Base-by-base conservation (phyloP, 306 rosid species). In the Corylus heterophylla region DNA sequence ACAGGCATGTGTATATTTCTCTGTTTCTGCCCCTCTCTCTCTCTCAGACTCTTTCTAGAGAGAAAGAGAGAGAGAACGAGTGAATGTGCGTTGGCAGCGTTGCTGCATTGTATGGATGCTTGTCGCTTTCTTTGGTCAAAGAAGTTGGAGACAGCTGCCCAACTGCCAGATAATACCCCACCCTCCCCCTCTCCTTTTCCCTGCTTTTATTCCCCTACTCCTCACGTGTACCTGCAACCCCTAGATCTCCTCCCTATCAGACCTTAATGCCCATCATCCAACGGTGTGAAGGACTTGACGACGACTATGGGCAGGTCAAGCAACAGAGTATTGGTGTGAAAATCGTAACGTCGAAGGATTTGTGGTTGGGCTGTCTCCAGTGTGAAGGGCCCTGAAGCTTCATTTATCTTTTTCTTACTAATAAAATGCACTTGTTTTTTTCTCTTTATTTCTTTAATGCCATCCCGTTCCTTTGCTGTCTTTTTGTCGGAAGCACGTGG, bases 111-210 rank as follows among this genome's bases (percentile, higher is more conserved):
- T 7, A 25, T 9, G 56, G 47, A 51, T 22, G 39, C 29, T 52
- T 52, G 61, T 74, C 78, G 48, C 79, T 64, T 84, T 80, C 69
- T 84, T 4, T 74, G 75, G 79, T 84, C 79, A 76, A 74, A 68
- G 11, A 59, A 81, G 84, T 78, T 75, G 85, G 83, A 81, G 83
- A 81, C 88, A 85, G 88, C 70, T 81, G 62, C 83, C 81, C 81
- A 48, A 50, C 35, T 76, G 84, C 79, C 87, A 84, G 84, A 72
- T 54, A 67, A 66, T 55, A 39, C 79, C 22, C 37, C 37, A 7
- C 66, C 48, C 56, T 31, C 29, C 20, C 42, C 42, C n/a, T 59
- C 20, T 27, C 3, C 18, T 31, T 69, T 11, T 61, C 31, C 44
- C 47, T 8, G 27, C 7, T 59, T 39, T 78, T 11, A 54, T 42